These are phyloP conservation scores for Elsinoe necatrix DNA, from an alignment of 2,329 filamentous ascomycete genomes.

Conservation along the genomic window DNA sequence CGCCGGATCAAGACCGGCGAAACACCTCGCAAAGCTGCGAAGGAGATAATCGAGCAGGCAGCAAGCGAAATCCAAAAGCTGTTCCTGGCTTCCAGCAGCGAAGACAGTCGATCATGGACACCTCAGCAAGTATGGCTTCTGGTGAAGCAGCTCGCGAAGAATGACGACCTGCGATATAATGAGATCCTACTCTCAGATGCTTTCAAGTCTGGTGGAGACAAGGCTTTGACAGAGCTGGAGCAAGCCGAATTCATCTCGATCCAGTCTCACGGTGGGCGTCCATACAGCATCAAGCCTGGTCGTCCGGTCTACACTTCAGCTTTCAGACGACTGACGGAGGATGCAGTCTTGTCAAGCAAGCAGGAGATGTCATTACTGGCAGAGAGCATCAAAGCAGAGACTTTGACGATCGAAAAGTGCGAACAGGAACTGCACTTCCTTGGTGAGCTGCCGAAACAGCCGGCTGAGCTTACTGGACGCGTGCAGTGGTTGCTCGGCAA, in stretches of 20 bases:
- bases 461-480: slow-evolving; percentile 57
- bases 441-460: slow-evolving; percentile 61
- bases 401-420: slow-evolving; percentile 63
- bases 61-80: slow-evolving; percentile 89
- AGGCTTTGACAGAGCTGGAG: slow-evolving; percentile 68
- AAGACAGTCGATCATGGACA: slow-evolving; percentile 59
- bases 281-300: slow-evolving; percentile 66
- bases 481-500: slow-evolving; percentile 67
- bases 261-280: slow-evolving; percentile 63
- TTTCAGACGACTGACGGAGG: slow-evolving; percentile 62
- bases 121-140: slow-evolving; percentile 84
- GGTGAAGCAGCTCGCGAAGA: slow-evolving; percentile 66
- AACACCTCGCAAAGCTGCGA: slow-evolving; percentile 67
- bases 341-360: slow-evolving; percentile 63
- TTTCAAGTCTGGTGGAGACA: slow-evolving; percentile 65
- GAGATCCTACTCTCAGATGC: slow-evolving; percentile 69
- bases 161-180: slow-evolving; percentile 69
- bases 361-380: slow-evolving; percentile 59
- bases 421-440: slow-evolving; percentile 69
- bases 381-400: slow-evolving; percentile 64
- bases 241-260: slow-evolving; percentile 81
- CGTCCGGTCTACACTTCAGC: slow-evolving; percentile 81
- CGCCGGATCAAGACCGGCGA: slow-evolving; percentile 82
- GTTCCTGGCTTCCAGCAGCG: slow-evolving; percentile 62
- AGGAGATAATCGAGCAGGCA: slow-evolving; percentile 81